These are phyloP conservation scores for Pichia californica DNA, from an alignment of 805 yeast genomes.

Conservation along the genomic window DNA sequence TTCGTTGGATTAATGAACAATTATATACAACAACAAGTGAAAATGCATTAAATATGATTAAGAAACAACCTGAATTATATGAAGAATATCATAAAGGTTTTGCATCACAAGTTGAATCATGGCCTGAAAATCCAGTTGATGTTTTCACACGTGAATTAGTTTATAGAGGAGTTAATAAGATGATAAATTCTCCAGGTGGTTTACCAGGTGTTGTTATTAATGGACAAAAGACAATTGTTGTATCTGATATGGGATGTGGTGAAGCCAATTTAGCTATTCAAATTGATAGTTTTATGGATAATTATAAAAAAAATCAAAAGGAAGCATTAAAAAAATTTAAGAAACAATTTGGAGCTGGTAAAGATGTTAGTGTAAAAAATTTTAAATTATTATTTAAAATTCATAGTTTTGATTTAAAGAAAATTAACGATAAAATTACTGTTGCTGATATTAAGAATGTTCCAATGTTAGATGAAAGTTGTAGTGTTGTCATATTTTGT, in stretches of 20 bases:
- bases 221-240: conserved; percentile 49
- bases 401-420: conserved; percentile 87
- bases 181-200: conserved; percentile 91
- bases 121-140: conserved; percentile 99
- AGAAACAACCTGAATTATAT: conserved; percentile 79
- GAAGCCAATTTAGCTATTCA: conserved; percentile 84
- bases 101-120: conserved; percentile 86
- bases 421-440: conserved; percentile 81
- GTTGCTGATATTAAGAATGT: conserved; percentile 95
- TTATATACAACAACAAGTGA: conserved; percentile 82
- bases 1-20: conserved; percentile 97
- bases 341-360: conserved; percentile 22
- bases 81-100: conserved; percentile 96
- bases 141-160: conserved; percentile 71
- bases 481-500: conserved; percentile 87
- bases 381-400: conserved; percentile 46
- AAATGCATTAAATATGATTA: conserved; percentile 65
- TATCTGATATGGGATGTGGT: conserved; percentile 99
- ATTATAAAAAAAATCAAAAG: conserved; percentile 25
- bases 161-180: conserved; percentile 48
- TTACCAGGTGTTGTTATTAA: conserved; percentile 62
- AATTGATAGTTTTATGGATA: conserved; percentile 41
- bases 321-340: conserved; percentile 26
- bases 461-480: conserved; percentile 73
- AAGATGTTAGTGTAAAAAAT: conserved; percentile 14